These are phyloP conservation scores for Vitis rupestris DNA, from an alignment of 164 flowering plant genomes.

Conservation along the genomic window DNA sequence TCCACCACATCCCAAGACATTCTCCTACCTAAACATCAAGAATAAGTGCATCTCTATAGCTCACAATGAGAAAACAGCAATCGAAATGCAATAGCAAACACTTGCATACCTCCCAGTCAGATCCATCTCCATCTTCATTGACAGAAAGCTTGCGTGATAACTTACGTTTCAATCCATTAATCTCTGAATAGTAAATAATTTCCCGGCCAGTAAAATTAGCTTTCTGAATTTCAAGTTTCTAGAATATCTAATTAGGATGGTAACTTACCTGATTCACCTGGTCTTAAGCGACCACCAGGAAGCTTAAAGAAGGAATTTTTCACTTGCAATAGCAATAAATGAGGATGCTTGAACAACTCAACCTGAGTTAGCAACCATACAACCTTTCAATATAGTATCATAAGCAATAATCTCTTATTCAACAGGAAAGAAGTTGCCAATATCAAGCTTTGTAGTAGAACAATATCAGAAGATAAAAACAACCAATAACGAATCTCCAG, in stretches of 20 bases:
- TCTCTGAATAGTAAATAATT: conserved; percentile 32
- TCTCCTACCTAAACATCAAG: conserved; percentile 56
- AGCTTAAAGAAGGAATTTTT: conserved; percentile 66
- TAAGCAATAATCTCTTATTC: neutral
- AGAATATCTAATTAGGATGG: too few species aligned
- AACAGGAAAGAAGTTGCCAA: neutral
- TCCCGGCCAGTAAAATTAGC: neutral
- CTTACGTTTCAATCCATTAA: conserved; percentile 67
- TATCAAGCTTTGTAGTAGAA: neutral
- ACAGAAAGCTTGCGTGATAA: conserved; percentile 58
- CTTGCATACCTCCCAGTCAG: conserved; percentile 64
- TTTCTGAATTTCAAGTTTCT: too few species aligned
- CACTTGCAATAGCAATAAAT: conserved; percentile 68
- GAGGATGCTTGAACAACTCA: conserved; percentile 78
- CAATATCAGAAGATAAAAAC: neutral
- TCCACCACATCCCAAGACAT: conserved; percentile 93
- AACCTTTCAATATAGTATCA: neutral
- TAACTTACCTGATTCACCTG: conserved; percentile 69
- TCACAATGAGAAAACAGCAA: neutral
- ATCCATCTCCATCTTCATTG: conserved; percentile 24
- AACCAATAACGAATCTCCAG: neutral
- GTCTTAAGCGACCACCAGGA: conserved; percentile 81
- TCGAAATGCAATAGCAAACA: neutral
- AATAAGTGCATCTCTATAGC: conserved; percentile 3
- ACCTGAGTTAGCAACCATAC: conserved; percentile 40